These are phyloP conservation scores for Ascochyta viciae-villosae DNA, from an alignment of 2,329 filamentous ascomycete genomes.

Conservation along the genomic window DNA sequence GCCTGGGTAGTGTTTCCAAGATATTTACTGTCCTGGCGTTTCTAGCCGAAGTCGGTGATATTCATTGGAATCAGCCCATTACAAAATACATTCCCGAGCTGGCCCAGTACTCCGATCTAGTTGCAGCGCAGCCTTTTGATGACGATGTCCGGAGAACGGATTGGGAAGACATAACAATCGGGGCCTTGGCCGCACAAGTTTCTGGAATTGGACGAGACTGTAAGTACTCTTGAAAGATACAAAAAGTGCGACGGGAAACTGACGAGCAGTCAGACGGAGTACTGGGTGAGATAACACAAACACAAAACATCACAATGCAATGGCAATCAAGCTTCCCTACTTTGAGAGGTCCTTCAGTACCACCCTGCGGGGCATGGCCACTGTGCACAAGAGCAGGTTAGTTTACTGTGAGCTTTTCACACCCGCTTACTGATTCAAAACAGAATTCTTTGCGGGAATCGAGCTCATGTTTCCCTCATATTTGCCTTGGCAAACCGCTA, in stretches of 20 bases:
- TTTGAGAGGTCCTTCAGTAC: slow-evolving; percentile 20
- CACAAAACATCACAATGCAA: slow-evolving; percentile 20
- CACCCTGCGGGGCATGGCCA: slow-evolving; percentile 33
- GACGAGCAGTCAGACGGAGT: slow-evolving; percentile 45
- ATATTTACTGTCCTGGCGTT: slow-evolving; percentile 50
- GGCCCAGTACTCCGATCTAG: slow-evolving; percentile 7
- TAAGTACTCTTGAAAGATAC: slow-evolving; percentile 20
- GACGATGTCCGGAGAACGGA: slow-evolving; percentile 27
- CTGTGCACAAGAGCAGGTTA: slow-evolving; percentile 29
- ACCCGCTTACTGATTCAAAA: background rate
- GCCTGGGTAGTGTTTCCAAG: slow-evolving; percentile 53
- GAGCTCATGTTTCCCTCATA: slow-evolving; percentile 42
- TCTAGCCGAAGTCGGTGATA: slow-evolving; percentile 44
- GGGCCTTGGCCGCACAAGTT: slow-evolving; percentile 45
- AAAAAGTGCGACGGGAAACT: slow-evolving; percentile 36
- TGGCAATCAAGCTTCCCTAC: slow-evolving; percentile 28
- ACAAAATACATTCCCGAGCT: slow-evolving; percentile 39
- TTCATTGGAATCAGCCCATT: slow-evolving; percentile 47
- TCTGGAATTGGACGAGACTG: slow-evolving; percentile 41
- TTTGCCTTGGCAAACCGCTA: slow-evolving; percentile 40
- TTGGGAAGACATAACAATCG: slow-evolving; percentile 47
- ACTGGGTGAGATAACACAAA: slow-evolving; percentile 32
- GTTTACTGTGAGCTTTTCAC: background rate
- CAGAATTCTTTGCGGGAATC: slow-evolving; percentile 48
- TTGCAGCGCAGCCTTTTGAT: slow-evolving; percentile 25